A percentile compares a stretch with the other conserved stretches of the same genome.
phyloP scores from a whole-genome alignment of 495 filamentous ascomycete species.

The Pyrenopolyporus hunteri region DNA sequence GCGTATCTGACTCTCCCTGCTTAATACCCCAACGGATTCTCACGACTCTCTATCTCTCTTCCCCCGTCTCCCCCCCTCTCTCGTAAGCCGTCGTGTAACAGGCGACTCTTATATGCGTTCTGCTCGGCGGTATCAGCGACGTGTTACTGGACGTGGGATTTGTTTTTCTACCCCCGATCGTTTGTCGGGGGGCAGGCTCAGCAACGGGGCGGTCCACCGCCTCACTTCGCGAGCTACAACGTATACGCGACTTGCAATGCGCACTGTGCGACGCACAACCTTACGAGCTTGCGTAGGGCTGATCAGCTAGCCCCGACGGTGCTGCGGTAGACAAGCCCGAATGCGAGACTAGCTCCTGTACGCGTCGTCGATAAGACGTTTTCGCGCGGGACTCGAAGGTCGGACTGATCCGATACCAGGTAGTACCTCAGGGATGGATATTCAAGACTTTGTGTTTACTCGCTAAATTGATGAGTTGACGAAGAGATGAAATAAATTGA shows the following conservation, averaged over 20 bases:
- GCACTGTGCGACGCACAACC: conserved; percentile 20
- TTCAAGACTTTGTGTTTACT: too few species aligned
- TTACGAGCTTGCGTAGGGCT: conserved; percentile 20
- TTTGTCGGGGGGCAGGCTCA: conserved; percentile 2
- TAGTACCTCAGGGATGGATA: too few species aligned
- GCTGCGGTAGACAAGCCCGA: neutral
- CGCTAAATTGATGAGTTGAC: too few species aligned
- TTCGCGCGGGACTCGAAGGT: neutral
- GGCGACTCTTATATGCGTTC: neutral
- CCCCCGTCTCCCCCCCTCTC: too few species aligned
- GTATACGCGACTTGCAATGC: conserved; percentile 2
- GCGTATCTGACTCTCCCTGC: neutral
- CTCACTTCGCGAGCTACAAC: conserved; percentile 21
- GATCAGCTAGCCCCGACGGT: conserved; percentile 16
- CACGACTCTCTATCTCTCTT: neutral
- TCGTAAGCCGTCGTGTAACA: conserved; percentile 14
- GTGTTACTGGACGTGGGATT: neutral
- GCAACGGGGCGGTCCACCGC: conserved; percentile 16
- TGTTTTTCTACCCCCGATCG: conserved; percentile 13
- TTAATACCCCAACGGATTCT: too few species aligned
- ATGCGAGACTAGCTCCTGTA: neutral
- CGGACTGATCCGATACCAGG: neutral
- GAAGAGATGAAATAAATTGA: too few species aligned
- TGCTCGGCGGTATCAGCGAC: conserved; percentile 15
- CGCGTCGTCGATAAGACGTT: neutral